These are phyloP conservation scores for Bruguiera sexangula DNA, from an alignment of 345 rosid genomes.

Conservation along the genomic window DNA sequence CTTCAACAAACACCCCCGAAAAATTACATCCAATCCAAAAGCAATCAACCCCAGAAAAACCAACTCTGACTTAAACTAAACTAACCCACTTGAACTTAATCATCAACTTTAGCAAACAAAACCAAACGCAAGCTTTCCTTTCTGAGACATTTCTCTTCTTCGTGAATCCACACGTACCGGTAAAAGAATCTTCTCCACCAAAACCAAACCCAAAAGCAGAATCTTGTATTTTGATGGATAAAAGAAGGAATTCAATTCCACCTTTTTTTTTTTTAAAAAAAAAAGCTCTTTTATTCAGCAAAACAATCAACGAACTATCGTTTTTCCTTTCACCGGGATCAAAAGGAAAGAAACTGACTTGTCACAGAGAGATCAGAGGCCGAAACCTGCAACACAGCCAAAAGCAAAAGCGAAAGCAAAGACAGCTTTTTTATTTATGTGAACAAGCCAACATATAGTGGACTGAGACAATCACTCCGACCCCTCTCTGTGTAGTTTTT, in stretches of 20 bases:
- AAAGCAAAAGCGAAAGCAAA: conserved; percentile 39
- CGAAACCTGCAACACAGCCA: conserved; percentile 45
- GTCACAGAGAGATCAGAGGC: conserved; percentile 77
- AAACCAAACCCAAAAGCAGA: conserved; percentile 10
- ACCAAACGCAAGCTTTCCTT: neutral
- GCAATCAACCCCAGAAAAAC: conserved; percentile 16
- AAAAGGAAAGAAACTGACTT: conserved; percentile 45
- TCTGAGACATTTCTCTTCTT: neutral
- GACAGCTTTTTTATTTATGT: conserved; percentile 44
- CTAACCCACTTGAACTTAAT: conserved; percentile 1
- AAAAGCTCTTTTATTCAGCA: neutral
- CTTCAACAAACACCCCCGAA: neutral
- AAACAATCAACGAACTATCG: neutral
- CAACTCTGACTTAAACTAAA: conserved; percentile 1
- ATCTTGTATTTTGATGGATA: neutral
- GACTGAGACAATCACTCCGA: conserved; percentile 33
- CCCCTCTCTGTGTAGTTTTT: neutral
- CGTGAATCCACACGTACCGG: neutral
- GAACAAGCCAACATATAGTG: conserved; percentile 73
- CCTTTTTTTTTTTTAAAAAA: neutral
- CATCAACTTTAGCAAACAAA: neutral
- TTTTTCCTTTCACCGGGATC: conserved; percentile 22
- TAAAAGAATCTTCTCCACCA: conserved; percentile 11
- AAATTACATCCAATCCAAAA: conserved; percentile 10
- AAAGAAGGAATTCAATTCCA: conserved; percentile 4